Evolutionary conservation across 2,329 filamentous ascomycete genomes (phyloP), one percentile per base, ranked within the genome.

Genomic region (Dryadomyces sulphureus): DNA sequence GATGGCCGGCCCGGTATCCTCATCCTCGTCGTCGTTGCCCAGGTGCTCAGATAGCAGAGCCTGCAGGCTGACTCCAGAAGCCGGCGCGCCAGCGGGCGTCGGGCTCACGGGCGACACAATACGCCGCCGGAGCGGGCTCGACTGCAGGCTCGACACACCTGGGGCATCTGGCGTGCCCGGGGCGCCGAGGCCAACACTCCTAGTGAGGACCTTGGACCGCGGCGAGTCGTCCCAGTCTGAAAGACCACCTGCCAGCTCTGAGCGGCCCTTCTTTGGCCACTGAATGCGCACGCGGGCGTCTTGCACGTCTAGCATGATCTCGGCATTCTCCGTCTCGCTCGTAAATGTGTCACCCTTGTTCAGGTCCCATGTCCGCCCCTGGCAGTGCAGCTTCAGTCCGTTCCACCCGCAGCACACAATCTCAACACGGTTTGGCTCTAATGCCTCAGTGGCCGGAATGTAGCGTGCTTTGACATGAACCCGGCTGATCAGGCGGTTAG

Each of bases 331-430:
- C 25, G 88, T 89, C 64, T 94, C 86, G 48, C 88, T 94, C 41
- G 81, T 83, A 63, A 95, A 96, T 43, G 78, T 84, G 60, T 94
- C 88, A 17, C 84, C 87, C 66, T 94, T 95, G 52, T 70, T 73
- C 56, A 98, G 65, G 54, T 94, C 86, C 70, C 85, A 90, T 3
- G 86, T 83, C 54, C 81, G 79, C 47, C 87, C 87, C 63, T 90
- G 83, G 67, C 87, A 95, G 65, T 94, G 88, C 54, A 98, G 66
- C 67, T 87, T 94, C 53, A 92, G 72, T 16, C 92, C 92, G 62
- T 98, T 98, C 90, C 90, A 96, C 20, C 92, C 92, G 57, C 84
- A 77, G 69, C 92, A 98, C 57, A 86, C 73, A 55, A 98, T 83
- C 62, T 94, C 85, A 41, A 98, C 77, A 62, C 79, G 81, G 60